A percentile compares a stretch with the other conserved stretches of the same genome.
phyloP scores from a whole-genome alignment of 1,139 yeast species.

The Magnusiomyces paraingens region DNA sequence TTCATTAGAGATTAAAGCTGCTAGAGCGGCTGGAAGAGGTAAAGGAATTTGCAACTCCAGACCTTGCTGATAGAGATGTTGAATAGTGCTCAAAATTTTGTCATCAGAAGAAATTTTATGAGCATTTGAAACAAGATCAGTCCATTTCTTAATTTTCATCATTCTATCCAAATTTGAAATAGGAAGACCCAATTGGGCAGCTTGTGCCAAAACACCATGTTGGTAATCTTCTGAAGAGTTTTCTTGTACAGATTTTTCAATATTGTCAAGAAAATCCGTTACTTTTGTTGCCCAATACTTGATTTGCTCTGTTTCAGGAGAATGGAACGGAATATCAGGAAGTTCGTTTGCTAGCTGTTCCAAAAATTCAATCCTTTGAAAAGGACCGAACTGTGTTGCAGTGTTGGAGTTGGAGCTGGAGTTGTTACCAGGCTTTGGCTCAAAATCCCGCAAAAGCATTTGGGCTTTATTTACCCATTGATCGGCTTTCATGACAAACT shows the following conservation, averaged over 20 bases:
- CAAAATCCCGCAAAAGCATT: conserved; percentile 34
- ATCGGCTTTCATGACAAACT: conserved; percentile 43
- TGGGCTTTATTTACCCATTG: conserved; percentile 55
- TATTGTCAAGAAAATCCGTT: conserved; percentile 38
- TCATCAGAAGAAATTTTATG: background rate
- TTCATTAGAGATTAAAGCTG: too few species aligned
- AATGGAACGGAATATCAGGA: conserved; percentile 44
- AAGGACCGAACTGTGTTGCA: background rate
- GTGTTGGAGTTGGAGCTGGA: conserved; percentile 22
- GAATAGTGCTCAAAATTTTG: background rate
- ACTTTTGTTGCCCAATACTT: conserved; percentile 50
- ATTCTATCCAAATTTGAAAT: background rate
- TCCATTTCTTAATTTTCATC: background rate
- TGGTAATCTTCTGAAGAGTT: conserved; percentile 21
- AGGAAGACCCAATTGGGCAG: background rate
- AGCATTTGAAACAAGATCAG: background rate
- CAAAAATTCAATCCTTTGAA: conserved; percentile 26
- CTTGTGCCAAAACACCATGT: background rate
- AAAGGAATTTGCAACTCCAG: background rate
- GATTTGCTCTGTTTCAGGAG: conserved; percentile 57
- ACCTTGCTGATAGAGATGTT: background rate
- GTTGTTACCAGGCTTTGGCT: conserved; percentile 21
- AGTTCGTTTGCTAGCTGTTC: conserved; percentile 42
- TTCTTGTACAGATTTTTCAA: conserved; percentile 40
- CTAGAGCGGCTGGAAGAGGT: background rate